Conservation (phyloP, 2,329 filamentous ascomycete species). For the Calycina marina region DNA sequence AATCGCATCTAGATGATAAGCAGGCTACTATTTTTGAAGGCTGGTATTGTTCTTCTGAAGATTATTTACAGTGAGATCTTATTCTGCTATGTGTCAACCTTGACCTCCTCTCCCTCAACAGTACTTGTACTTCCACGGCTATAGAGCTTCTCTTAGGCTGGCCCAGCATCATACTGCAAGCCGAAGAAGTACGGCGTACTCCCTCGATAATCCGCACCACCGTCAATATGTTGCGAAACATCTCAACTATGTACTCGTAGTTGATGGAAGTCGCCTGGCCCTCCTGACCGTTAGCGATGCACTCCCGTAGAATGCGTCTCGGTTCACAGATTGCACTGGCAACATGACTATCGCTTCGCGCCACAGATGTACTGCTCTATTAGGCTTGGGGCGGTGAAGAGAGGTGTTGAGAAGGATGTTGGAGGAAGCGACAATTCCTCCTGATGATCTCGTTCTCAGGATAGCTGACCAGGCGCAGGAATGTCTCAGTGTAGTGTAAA, state of each 20-base stretch:
- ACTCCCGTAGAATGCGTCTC: slow-evolving; percentile 69
- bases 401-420: slow-evolving; percentile 46
- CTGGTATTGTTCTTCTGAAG: no score
- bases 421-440: slow-evolving; percentile 83
- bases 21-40: no score
- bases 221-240: slow-evolving; percentile 82
- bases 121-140: no score
- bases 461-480: slow-evolving; percentile 84
- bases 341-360: slow-evolving; percentile 34
- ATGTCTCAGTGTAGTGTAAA: slow-evolving; percentile 91
- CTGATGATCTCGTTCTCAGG: slow-evolving; percentile 75
- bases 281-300: slow-evolving; percentile 57
- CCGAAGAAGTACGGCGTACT: slow-evolving; percentile 14
- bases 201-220: slow-evolving; percentile 87
- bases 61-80: no score
- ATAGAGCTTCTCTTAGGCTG: no score
- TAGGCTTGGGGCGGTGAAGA: slow-evolving; percentile 34
- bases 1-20: no score
- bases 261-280: slow-evolving; percentile 87
- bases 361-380: slow-evolving; percentile 48
- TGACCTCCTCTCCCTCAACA: no score
- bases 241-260: slow-evolving; percentile 82
- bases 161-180: slow-evolving; percentile 15
- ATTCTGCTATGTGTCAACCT: no score
- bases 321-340: slow-evolving; percentile 61